Conservation (phyloP, 2,329 filamentous ascomycete genomes). For the Remersonia thermophila region DNA sequence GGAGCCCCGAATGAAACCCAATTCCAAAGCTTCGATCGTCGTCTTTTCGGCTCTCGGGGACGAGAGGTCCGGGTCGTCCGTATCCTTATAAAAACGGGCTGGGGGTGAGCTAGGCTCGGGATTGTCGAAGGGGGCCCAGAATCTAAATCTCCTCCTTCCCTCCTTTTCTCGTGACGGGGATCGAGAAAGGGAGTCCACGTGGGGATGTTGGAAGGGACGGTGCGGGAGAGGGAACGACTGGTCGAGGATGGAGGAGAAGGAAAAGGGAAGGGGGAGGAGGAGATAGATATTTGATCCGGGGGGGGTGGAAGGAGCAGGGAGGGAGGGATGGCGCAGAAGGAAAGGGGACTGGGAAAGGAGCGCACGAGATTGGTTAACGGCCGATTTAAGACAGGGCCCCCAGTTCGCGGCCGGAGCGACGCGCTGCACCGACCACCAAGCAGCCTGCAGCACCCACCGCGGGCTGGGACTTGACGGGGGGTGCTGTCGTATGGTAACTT, state of each 20-base stretch:
- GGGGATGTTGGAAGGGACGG: constrained; percentile 31
- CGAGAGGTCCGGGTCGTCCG: constrained; percentile 13
- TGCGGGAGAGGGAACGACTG: constrained; percentile 44
- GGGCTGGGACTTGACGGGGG: constrained; percentile 13
- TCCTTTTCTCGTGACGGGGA: constrained; percentile 19
- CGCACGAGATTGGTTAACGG: constrained; percentile 26
- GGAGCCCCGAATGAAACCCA: too few relatives aligned
- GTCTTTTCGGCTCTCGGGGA: too few relatives aligned
- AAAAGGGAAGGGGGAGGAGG: constrained; percentile 25
- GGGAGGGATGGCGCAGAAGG: constrained; percentile 40
- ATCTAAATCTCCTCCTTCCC: constrained; percentile 23
- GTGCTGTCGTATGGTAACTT: too few relatives aligned
- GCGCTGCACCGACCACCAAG: constrained; percentile 17
- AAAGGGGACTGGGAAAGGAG: constrained; percentile 45
- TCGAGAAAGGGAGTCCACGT: constrained; percentile 21
- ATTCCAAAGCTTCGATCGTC: too few relatives aligned
- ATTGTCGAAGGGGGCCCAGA: constrained; percentile 20
- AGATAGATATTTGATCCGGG: constrained; percentile 32
- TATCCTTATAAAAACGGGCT: constrained; percentile 15
- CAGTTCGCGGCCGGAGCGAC: constrained; percentile 14
- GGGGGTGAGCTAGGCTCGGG: constrained; percentile 12
- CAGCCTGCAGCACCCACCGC: constrained; percentile 16
- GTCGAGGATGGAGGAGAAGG: constrained; percentile 28
- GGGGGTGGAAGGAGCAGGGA: constrained; percentile 31
- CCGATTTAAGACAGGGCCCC: constrained; percentile 32